These are phyloP conservation scores for Erodium texanum DNA, from an alignment of 441 rosid genomes.

Conservation along the genomic window DNA sequence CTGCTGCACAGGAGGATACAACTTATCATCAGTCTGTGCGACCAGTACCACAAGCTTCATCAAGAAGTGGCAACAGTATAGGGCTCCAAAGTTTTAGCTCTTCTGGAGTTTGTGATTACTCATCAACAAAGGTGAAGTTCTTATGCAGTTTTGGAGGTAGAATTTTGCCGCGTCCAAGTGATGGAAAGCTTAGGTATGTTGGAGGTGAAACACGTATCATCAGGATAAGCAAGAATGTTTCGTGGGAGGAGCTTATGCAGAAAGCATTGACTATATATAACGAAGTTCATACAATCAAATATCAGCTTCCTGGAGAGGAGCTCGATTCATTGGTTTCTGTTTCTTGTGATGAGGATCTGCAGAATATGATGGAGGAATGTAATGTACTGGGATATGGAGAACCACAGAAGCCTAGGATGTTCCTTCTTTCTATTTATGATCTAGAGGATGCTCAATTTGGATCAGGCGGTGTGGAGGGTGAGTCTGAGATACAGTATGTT, in stretches of 20 bases:
- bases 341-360: constrained; percentile 65
- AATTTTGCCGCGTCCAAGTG: constrained; percentile 73
- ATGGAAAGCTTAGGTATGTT: constrained; percentile 61
- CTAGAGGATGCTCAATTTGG: constrained; percentile 31
- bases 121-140: constrained; percentile 39
- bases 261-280: constrained; percentile 48
- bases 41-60: constrained; percentile 26
- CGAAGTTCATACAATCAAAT: constrained; percentile 49
- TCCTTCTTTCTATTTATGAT: constrained; percentile 49
- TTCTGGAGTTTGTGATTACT: constrained; percentile 35
- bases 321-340: constrained; percentile 73
- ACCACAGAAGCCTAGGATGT: constrained; percentile 48
- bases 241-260: constrained; percentile 41
- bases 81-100: constrained; percentile 13
- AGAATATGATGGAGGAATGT: constrained; percentile 77
- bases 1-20: constrained; percentile 31
- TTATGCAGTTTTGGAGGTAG: constrained; percentile 62
- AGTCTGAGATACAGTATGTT: constrained; percentile 39
- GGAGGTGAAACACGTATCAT: constrained; percentile 73
- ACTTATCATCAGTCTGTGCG: constrained; percentile 29
- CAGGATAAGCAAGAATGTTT: constrained; percentile 42
- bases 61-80: constrained; percentile 31
- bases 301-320: constrained; percentile 80
- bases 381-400: constrained; percentile 32
- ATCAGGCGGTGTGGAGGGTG: constrained; percentile 25